Evolutionary conservation across 2,329 filamentous ascomycete species (phyloP), one percentile per base, ranked within the genome.

Genomic region (Hypoxylon sp.): DNA sequence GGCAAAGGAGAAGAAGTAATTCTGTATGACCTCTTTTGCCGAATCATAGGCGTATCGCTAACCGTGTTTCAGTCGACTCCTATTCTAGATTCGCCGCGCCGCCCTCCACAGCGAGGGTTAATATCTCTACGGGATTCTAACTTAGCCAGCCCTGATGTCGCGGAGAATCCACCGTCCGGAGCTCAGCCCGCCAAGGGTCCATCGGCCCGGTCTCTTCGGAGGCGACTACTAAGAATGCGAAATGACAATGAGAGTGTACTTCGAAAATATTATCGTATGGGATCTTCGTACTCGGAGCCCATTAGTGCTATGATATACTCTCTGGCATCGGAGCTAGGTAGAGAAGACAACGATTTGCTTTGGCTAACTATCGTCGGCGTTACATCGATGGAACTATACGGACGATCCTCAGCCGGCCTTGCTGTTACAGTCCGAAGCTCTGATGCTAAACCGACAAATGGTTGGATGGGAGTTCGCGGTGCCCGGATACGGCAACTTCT

Each of bases 361-460:
- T 99, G 95, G 95, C 85, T 97, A 61, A 89, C 93, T 5, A 97
- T 98, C 72, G 92, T 99, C 24, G 95, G 95, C 5, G 92, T 97
- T 34, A 93, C 91, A n/a, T 97, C 93, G 15, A 89, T 97, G 78
- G 94, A 97, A 75, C 85, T 97, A 0, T 97, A 95, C 69, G 94
- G 94, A 15, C 89, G 92, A 58, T 94, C 92, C 19, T 92, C 91
- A 46, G 90, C 91, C 11, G 93, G 93, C 22, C 84, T 95, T 28
- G 90, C 91, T 17, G 84, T 88, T 1, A 81, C 85, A 0, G 80
- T 85, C 13, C 82, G 84, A 39, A 78, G 78, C 65, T 88, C 79
- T 68, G 89, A 85, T 75, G 83, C 78, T 63, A 88, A 74, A 73
- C 82, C 76, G 52, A 85, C 76, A 70, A 87, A 88, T 22, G 92